Conservation (phyloP, 2,329 filamentous ascomycete genomes). For the Coniella vitis region DNA sequence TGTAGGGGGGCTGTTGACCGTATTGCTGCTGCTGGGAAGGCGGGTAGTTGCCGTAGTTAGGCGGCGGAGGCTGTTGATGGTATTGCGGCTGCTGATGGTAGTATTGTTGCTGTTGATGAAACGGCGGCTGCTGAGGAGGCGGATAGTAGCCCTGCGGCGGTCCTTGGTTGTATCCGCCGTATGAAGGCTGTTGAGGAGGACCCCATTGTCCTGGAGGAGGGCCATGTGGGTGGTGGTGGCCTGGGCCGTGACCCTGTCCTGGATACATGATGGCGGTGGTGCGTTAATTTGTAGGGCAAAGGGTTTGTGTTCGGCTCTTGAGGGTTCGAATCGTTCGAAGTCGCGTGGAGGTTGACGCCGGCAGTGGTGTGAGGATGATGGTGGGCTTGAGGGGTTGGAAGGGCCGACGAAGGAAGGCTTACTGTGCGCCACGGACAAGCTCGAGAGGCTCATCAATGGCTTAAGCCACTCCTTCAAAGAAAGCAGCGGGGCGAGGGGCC, state of each 20-base stretch:
- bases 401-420: no score
- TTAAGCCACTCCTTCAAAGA: no score
- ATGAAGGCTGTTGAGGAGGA: constrained; percentile 1
- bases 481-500: no score
- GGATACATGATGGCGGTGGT: constrained; percentile 16
- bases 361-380: no score
- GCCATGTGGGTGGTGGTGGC: constrained; percentile 12
- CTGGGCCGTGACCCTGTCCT: constrained; percentile 22
- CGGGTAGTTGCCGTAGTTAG: constrained; percentile 15
- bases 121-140: neutral
- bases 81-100: neutral
- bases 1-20: constrained; percentile 6
- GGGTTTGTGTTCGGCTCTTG: neutral
- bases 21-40: constrained; percentile 1
- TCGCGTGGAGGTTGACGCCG: no score
- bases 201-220: constrained; percentile 15
- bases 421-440: no score
- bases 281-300: neutral
- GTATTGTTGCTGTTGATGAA: no score
- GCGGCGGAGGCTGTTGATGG: constrained; percentile 2
- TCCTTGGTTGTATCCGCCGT: constrained; percentile 2
- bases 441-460: no score
- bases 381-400: no score
- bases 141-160: constrained; percentile 3
- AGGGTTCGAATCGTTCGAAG: neutral